Percentiles rank a stretch among this genome's conserved stretches.
phyloP scores from a whole-genome alignment of 768 basidiomycete genomes.

The Stropharia rugosoannulata region DNA sequence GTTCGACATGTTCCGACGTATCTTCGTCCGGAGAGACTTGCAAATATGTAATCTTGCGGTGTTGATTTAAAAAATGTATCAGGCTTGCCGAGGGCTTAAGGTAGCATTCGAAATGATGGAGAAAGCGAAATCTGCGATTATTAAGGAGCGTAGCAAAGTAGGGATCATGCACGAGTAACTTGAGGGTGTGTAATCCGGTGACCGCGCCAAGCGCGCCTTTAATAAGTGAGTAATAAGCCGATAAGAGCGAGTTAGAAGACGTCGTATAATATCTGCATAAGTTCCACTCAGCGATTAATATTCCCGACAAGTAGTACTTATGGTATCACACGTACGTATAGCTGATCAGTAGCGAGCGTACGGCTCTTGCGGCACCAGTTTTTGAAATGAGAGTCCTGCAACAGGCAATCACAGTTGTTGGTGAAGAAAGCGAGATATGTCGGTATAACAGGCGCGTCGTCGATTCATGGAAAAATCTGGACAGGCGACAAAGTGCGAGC shows the following conservation, averaged over 20 bases:
- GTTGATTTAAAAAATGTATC: conserved; percentile 33
- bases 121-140: conserved; percentile 22
- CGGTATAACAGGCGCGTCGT: conserved; percentile 31
- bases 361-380: conserved; percentile 22
- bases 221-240: conserved; percentile 30
- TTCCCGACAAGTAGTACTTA: background rate
- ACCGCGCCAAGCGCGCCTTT: conserved; percentile 25
- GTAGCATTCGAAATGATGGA: conserved; percentile 35
- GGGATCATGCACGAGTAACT: conserved; percentile 30
- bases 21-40: conserved; percentile 34
- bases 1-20: conserved; percentile 8
- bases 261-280: conserved; percentile 17
- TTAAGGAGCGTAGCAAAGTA: conserved; percentile 23
- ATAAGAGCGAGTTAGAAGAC: conserved; percentile 18
- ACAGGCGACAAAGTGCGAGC: conserved; percentile 31
- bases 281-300: background rate
- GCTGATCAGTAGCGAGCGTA: conserved; percentile 30
- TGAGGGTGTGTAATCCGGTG: conserved; percentile 27
- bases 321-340: conserved; percentile 29
- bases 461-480: conserved; percentile 30
- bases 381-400: conserved; percentile 32
- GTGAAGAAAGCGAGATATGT: conserved; percentile 28
- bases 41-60: conserved; percentile 31
- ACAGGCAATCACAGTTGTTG: conserved; percentile 28
- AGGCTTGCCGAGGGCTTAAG: conserved; percentile 29